phyloP scores from a whole-genome alignment of 2,329 filamentous ascomycete species.

The Emericellopsis cladophorae region DNA sequence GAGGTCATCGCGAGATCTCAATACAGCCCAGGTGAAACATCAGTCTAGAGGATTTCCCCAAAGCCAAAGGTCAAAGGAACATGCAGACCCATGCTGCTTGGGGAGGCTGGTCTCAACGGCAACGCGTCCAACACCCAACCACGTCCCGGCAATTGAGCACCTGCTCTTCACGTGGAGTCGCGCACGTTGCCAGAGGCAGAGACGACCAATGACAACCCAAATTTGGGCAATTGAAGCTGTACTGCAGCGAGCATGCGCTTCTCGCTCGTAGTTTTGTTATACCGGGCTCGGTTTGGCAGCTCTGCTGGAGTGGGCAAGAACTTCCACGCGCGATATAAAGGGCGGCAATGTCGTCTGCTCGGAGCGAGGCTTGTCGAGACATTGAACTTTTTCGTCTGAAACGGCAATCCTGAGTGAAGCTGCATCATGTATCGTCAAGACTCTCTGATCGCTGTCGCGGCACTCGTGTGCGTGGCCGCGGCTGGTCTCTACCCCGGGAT shows the following conservation, averaged over 20 bases:
- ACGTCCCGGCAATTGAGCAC: background rate
- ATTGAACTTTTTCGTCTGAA: too few relatives aligned
- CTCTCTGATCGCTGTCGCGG: conserved; percentile 11
- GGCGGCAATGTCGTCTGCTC: too few relatives aligned
- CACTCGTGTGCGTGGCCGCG: conserved; percentile 15
- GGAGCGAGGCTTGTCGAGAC: too few relatives aligned
- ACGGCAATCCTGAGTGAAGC: too few relatives aligned
- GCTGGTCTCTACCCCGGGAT: conserved; percentile 29
- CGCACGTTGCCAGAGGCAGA: too few relatives aligned
- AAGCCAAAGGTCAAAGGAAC: too few relatives aligned
- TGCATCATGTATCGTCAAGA: conserved; percentile 12
- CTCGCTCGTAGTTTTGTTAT: background rate
- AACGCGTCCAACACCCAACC: background rate
- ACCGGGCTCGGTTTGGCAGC: background rate
- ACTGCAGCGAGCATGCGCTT: background rate
- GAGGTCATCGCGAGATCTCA: too few relatives aligned
- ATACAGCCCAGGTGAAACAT: too few relatives aligned
- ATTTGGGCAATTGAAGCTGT: background rate
- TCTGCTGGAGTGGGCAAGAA: background rate
- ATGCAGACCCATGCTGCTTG: too few relatives aligned
- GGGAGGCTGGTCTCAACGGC: background rate
- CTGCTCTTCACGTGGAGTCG: background rate
- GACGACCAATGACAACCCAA: too few relatives aligned
- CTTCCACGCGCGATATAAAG: too few relatives aligned
- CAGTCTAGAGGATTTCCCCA: too few relatives aligned